Evolutionary conservation across 768 basidiomycete genomes (phyloP), one percentile per base, ranked within the genome.

Genomic region (Coprinopsis cinerea): DNA sequence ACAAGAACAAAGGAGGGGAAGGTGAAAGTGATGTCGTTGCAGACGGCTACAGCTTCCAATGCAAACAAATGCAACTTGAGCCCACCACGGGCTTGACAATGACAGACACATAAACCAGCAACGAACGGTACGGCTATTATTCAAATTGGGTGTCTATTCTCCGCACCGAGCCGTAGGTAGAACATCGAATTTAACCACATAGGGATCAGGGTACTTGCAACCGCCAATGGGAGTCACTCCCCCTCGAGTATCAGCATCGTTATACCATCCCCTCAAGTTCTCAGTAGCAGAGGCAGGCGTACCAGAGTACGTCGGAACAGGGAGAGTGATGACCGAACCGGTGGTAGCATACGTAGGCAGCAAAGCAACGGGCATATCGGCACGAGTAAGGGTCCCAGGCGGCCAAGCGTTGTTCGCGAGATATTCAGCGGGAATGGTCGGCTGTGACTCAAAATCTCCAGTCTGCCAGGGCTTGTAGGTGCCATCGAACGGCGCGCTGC

Each of bases 341-440:
- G 82, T 82, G 15, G 70, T 70, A 1, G 81, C 81, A 60, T 84
- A 84, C 3, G 73, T 70, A 3, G 82, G 82, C 30, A 83, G 64
- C 22, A 58, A 54, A 15, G 71, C 55, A 32, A 70, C 63, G 22
- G 71, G 66, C 49, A 61, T 44, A 22, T 68, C 70, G 7, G 63
- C 72, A 51, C 67, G 66, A 40, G 65, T 67, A 49, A 84, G 71
- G 20, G 70, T 60, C 17, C 74, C 57, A 7, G 83, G 83, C 15
- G 83, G 84, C 81, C 81, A 85, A 25, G 67, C 59, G 37, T 61
- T 67, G 18, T 63, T 55, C 1, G 59, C 48, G 63, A 71, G 17
- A 64, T 63, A 25, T 72, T 65, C 34, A 11, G 54, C 52, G 3
- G 67, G 63, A 54, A 82, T 78, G 30, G 71, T 71, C 67, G 82